Base-by-base conservation (phyloP, 176 grass and related monocot genomes). In the Cymbopogon citratus region DNA sequence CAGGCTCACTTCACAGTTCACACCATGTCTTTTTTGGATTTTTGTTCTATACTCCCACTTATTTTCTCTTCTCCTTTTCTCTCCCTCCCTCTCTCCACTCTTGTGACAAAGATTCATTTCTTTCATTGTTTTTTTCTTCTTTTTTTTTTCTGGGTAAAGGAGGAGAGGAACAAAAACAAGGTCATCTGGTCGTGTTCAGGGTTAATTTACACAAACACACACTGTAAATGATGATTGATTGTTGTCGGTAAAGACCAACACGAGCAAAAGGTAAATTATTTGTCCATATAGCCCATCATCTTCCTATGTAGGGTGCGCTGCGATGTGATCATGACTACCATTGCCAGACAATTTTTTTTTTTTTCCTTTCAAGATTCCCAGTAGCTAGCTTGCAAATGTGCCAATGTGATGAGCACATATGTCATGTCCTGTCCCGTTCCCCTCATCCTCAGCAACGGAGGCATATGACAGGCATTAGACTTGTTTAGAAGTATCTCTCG, bases 201-300 rank as follows among this genome's bases (percentile, higher is more conserved):
- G 87, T 82, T 86, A 85, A 82, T 77, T 78, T 77, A 84, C 69
- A 85, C 52, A 63, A 54, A 64, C 36, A 64, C 35, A 64, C 73
- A 66, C 41, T 89, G 87, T 89, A 85, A 82, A 82, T 27, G 57
- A 48, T 89, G 57, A 48, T 89, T 82, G 73, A 46, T 51, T 51
- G 46, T 82, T 78, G 66, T 48, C n/a, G 60, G 67, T 75, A 75
- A 81, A 33, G 56, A 6, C 63, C 21, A 75, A 75, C 60, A 57
- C 13, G 31, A 43, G 16, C 7, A 65, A 59, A 63, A 66, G 25
- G 21, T 75, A 78, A 90, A 78, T 86, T 86, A 86, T 86, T 78
- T 85, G 73, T 33, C 4, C 56, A 41, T 39, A 31, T 28, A 46
- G 25, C 39, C 60, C 40, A 66, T 13, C 35, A 40, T 24, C 56